Percentiles rank a stretch among this genome's conserved stretches.
Evolutionary conservation across 2,329 filamentous ascomycete genomes (phyloP).

Genomic region (Rutstroemia sp.): DNA sequence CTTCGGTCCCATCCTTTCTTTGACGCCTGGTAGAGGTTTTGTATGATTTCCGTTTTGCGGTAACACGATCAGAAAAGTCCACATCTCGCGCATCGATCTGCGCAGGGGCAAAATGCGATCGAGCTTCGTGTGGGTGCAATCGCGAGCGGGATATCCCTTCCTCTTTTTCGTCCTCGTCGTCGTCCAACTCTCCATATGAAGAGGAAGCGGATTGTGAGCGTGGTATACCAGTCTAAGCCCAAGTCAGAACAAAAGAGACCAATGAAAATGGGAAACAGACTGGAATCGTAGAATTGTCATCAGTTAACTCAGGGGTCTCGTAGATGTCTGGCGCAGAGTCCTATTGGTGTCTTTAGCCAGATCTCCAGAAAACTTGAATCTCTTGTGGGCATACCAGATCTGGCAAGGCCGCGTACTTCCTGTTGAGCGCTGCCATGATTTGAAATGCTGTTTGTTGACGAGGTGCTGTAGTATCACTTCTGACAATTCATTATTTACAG

Average conservation of each 20-base stretch:
- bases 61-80: constrained; percentile 86
- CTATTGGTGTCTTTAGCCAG: constrained; percentile 35
- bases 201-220: constrained; percentile 46
- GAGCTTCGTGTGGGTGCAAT: constrained; percentile 71
- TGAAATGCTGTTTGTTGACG: neutral
- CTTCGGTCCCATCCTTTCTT: constrained; percentile 56
- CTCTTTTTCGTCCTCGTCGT: constrained; percentile 52
- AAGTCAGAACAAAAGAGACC: constrained; percentile 4
- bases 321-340: constrained; percentile 93
- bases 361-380: neutral
- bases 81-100: constrained; percentile 69
- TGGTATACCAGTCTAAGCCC: constrained; percentile 34
- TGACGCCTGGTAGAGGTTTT: constrained; percentile 63
- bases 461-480: neutral
- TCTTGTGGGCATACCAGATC: constrained; percentile 54
- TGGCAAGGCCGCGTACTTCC: constrained; percentile 75
- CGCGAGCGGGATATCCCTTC: constrained; percentile 68
- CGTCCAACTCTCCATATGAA: constrained; percentile 53
- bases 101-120: constrained; percentile 69
- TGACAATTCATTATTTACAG: neutral
- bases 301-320: constrained; percentile 87
- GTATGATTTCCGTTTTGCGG: constrained; percentile 77
- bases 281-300: constrained; percentile 79
- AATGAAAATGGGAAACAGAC: constrained; percentile 39
- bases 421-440: constrained; percentile 59